phyloP scores from a whole-genome alignment of 2,329 filamentous ascomycete species.

The Monosporascus sp. region DNA sequence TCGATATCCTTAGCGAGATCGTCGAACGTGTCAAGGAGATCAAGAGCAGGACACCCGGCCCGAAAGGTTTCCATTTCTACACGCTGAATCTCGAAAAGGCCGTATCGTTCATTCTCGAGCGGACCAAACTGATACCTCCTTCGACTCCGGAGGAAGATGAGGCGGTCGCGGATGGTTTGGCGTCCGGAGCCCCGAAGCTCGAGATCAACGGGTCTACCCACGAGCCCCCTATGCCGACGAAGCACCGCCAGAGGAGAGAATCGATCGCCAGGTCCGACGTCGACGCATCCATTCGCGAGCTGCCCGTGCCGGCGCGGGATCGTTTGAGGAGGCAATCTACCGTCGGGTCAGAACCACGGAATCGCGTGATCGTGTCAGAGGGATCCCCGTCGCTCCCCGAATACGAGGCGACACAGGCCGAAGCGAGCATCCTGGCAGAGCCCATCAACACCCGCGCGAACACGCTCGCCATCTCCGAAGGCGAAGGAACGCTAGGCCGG shows the following conservation, averaged over 20 bases:
- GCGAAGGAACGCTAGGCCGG: conserved; percentile 79
- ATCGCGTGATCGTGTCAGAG: conserved; percentile 76
- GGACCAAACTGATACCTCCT: conserved; percentile 73
- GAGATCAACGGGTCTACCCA: conserved; percentile 44
- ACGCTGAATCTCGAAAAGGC: conserved; percentile 95
- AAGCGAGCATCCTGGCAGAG: conserved; percentile 70
- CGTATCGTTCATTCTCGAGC: conserved; percentile 86
- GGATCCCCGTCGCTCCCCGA: conserved; percentile 53
- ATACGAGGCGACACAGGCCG: conserved; percentile 68
- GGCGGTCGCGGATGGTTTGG: conserved; percentile 44
- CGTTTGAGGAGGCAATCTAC: conserved; percentile 64
- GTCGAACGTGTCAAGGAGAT: conserved; percentile 70
- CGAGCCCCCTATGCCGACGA: conserved; percentile 23
- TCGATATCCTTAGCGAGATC: conserved; percentile 79
- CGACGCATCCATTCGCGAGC: conserved; percentile 38
- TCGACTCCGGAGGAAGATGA: conserved; percentile 44
- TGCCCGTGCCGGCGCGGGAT: conserved; percentile 28
- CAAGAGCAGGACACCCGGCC: conserved; percentile 51
- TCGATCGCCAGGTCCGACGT: conserved; percentile 55
- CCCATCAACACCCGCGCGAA: conserved; percentile 74
- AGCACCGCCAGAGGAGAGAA: conserved; percentile 52
- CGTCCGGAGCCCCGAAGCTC: conserved; percentile 38
- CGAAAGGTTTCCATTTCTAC: conserved; percentile 91
- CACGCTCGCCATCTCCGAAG: conserved; percentile 89
- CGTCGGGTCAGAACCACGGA: conserved; percentile 78